A percentile compares a stretch with the other conserved stretches of the same genome.
Conservation (phyloP, 2,329 filamentous ascomycete species). For the Colletotrichum salicis region DNA sequence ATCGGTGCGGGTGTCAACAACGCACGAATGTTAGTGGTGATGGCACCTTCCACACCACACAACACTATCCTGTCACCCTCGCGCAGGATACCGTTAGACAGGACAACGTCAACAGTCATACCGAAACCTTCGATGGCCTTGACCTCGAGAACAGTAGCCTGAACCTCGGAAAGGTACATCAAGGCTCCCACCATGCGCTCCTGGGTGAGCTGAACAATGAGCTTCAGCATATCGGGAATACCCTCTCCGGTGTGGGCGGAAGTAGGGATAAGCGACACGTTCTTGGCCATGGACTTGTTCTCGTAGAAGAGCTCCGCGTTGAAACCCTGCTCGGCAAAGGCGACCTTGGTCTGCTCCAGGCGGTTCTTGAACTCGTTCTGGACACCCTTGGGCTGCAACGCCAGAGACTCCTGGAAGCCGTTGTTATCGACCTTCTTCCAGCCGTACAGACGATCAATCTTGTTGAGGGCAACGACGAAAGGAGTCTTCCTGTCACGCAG, state of each 20-base stretch:
- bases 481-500: slow-evolving; percentile 94
- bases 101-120: slow-evolving; percentile 96
- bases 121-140: slow-evolving; percentile 99
- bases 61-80: slow-evolving; percentile 96
- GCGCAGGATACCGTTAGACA: slow-evolving; percentile 93
- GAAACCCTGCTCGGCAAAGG: slow-evolving; percentile 96
- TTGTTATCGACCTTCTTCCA: slow-evolving; percentile 99
- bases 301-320: slow-evolving; percentile 97
- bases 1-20: slow-evolving; percentile 92
- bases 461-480: slow-evolving; percentile 98
- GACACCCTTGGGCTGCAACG: slow-evolving; percentile 89
- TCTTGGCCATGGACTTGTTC: slow-evolving; percentile 96
- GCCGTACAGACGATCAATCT: slow-evolving; percentile 98
- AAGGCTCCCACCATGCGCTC: slow-evolving; percentile 96
- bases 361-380: slow-evolving; percentile 95
- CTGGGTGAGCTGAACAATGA: slow-evolving; percentile 90
- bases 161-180: slow-evolving; percentile 98
- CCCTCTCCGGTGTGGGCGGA: slow-evolving; percentile 99
- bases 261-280: slow-evolving; percentile 95
- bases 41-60: slow-evolving; percentile 96
- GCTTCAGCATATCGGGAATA: slow-evolving; percentile 98
- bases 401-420: slow-evolving; percentile 92
- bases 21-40: slow-evolving; percentile 93
- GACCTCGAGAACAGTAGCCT: slow-evolving; percentile 97
- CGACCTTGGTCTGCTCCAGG: slow-evolving; percentile 89